Evolutionary conservation across 148 eudicot genomes (phyloP), one percentile per base, ranked within the genome.

Genomic region (Rheum nobile): DNA sequence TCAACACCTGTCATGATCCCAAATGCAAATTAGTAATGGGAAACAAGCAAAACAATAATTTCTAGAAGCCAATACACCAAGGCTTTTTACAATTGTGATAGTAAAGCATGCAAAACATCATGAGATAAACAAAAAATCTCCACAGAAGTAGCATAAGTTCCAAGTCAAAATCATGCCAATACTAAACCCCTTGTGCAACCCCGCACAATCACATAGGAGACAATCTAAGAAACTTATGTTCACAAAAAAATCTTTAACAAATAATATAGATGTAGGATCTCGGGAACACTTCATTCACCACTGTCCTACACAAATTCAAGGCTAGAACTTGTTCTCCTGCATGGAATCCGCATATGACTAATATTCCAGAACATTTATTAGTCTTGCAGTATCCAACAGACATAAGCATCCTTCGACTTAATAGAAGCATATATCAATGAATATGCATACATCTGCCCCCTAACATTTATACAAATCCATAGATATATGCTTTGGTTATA

Each of bases 1-100:
- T n/a, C n/a, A n/a, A n/a, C n/a, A n/a, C 97, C 99, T 95, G 94
- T 80, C 77, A 78, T 39, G 76, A 77, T 68, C 14, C 38, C 70
- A 65, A 57, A 57, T 19, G 2, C 67, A 57, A 57, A 9, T 12
- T 9, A 19, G 63, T 54, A 24, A 61, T 4, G 8, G 37, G 9
- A 7, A 3, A 61, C 29, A 17, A 37, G 29, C 29, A 28, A 61
- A 4, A 13, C 29, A 1, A 14, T 12, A 22, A 6, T 54, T 24
- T n/a, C n/a, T n/a, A n/a, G n/a, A n/a, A n/a, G 2, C 21, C 21
- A 12, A 22, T 8, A 4, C 12, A 0, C 8, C n/a, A 1, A 8
- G 1, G 19, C 19, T 0, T 31, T 28, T 61, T 16, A 31, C 39
- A 65, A 32, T 5, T 32, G 39, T 6, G 70, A 37, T 29, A 16